Conservation (phyloP, 2,329 filamentous ascomycete species). For the Neonectria punicea region DNA sequence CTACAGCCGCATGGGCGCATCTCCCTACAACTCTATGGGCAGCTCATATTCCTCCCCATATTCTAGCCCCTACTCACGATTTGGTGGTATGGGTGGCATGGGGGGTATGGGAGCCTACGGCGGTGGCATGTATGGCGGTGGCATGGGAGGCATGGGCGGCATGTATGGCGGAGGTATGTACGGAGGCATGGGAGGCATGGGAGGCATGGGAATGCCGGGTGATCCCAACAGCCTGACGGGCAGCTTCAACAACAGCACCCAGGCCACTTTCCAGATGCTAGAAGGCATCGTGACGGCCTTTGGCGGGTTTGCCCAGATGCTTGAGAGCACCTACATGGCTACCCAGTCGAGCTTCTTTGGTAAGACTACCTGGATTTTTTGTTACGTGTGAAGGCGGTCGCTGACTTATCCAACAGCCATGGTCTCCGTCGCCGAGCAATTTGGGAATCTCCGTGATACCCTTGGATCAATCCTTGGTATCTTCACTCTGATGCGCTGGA, state of each 20-base stretch:
- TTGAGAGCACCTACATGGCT: slow-evolving; percentile 99
- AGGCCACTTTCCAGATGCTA: slow-evolving; percentile 97
- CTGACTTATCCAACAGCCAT: slow-evolving; percentile 72
- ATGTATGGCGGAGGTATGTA: slow-evolving; percentile 54
- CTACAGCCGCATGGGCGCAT: slow-evolving; percentile 74
- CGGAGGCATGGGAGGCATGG: slow-evolving; percentile 57
- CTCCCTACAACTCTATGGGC: slow-evolving; percentile 58
- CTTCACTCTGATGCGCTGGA: slow-evolving; percentile 95
- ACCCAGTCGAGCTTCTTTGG: slow-evolving; percentile 99
- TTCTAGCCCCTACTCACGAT: slow-evolving; percentile 55
- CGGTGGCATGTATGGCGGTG: slow-evolving; percentile 52
- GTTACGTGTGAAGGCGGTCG: background rate
- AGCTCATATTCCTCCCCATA: slow-evolving; percentile 52
- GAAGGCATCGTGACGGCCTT: slow-evolving; percentile 97
- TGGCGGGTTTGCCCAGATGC: slow-evolving; percentile 97
- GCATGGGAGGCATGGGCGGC: slow-evolving; percentile 51
- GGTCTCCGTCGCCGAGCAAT: slow-evolving; percentile 98
- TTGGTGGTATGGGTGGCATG: slow-evolving; percentile 49
- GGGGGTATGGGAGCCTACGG: slow-evolving; percentile 48
- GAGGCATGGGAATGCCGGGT: slow-evolving; percentile 70
- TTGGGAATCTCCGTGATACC: slow-evolving; percentile 91
- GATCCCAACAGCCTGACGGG: slow-evolving; percentile 96
- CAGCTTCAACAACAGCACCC: slow-evolving; percentile 92
- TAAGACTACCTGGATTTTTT: slow-evolving; percentile 56
- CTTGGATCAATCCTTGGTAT: slow-evolving; percentile 94